Percentiles rank a stretch among this genome's conserved stretches.
Conservation (phyloP, 441 rosid genomes). For the Pelargonium myrrhifolium region DNA sequence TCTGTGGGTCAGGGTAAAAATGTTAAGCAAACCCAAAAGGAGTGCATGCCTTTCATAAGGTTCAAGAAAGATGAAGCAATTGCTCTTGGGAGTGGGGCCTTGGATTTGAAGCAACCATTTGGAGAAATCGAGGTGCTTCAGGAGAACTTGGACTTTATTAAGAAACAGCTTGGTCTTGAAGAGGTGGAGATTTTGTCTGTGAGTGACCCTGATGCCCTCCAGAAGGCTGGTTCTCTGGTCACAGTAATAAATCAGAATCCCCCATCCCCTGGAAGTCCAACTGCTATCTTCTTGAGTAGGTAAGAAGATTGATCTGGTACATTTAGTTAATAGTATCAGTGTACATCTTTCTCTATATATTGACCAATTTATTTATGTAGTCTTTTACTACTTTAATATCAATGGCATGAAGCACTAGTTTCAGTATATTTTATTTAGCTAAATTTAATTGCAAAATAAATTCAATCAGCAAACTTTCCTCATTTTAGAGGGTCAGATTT, state of each 20-base stretch:
- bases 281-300: constrained; percentile 61
- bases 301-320: constrained; percentile 17
- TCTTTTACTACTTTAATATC: too few relatives aligned
- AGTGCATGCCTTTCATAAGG: constrained; percentile 83
- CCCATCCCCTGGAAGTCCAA: constrained; percentile 78
- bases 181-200: constrained; percentile 53
- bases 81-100: constrained; percentile 55
- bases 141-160: constrained; percentile 69
- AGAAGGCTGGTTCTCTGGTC: constrained; percentile 47
- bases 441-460: too few relatives aligned
- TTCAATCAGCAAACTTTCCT: not conserved
- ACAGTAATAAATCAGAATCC: constrained; percentile 54
- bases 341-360: too few relatives aligned
- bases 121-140: constrained; percentile 74
- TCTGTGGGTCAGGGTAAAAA: constrained; percentile 44
- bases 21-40: constrained; percentile 58
- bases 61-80: constrained; percentile 78
- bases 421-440: too few relatives aligned
- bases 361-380: not conserved
- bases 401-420: too few relatives aligned
- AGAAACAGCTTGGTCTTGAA: constrained; percentile 68
- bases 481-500: not conserved
- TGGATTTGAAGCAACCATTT: constrained; percentile 74
- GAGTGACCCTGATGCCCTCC: constrained; percentile 31
- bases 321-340: not conserved